phyloP scores from a whole-genome alignment of 2,329 filamentous ascomycete species.

The Dothistroma pini region DNA sequence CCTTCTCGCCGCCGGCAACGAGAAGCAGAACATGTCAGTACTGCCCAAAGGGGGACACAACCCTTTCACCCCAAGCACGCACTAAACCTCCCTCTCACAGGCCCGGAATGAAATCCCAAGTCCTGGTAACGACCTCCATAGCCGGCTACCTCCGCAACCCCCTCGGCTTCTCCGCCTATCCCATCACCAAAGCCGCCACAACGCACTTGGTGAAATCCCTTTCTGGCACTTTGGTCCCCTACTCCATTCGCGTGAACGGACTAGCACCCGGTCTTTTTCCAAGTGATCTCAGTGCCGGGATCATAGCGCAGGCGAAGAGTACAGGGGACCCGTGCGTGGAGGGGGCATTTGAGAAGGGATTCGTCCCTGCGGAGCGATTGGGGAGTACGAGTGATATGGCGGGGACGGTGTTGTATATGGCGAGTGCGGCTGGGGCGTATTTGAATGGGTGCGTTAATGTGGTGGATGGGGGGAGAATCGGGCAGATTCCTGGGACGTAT shows the following conservation, averaged over 20 bases:
- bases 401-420: constrained; percentile 62
- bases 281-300: constrained; percentile 56
- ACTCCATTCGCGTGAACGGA: constrained; percentile 49
- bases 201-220: constrained; percentile 51
- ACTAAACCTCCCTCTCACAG: too few relatives aligned
- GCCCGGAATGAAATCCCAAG: constrained; percentile 37
- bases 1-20: constrained; percentile 41
- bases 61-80: too few relatives aligned
- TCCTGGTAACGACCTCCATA: constrained; percentile 48
- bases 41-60: too few relatives aligned
- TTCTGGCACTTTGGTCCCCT: constrained; percentile 39
- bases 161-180: constrained; percentile 41
- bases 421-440: constrained; percentile 61
- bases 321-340: constrained; percentile 37
- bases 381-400: constrained; percentile 60
- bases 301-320: constrained; percentile 34
- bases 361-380: constrained; percentile 55
- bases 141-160: constrained; percentile 42
- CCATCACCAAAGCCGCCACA: constrained; percentile 45
- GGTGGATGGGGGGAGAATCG: constrained; percentile 55
- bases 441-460: constrained; percentile 61
- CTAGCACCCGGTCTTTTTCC: constrained; percentile 57
- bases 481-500: constrained; percentile 16
- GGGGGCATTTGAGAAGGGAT: constrained; percentile 40
- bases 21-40: constrained; percentile 26